A percentile compares a stretch with the other conserved stretches of the same genome.
Evolutionary conservation across 208 protist genomes (phyloP).

Genomic region (Naegleria lovaniensis): DNA sequence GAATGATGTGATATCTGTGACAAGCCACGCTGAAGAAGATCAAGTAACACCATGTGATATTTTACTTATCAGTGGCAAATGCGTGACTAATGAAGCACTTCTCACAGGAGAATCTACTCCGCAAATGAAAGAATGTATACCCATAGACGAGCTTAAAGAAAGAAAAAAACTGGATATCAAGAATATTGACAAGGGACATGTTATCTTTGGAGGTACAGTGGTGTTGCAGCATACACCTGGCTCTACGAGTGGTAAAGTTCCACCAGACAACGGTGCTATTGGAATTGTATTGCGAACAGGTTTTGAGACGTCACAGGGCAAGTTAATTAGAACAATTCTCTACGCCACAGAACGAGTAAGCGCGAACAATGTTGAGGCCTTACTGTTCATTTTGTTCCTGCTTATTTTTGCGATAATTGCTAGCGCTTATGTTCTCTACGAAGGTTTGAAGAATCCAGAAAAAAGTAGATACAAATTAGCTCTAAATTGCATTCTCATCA

Average conservation of each 20-base stretch:
- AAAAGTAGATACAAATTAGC: constrained; percentile 89
- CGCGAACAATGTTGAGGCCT: constrained; percentile 79
- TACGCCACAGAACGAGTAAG: constrained; percentile 84
- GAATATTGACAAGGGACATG: constrained; percentile 76
- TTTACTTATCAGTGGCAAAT: constrained; percentile 84
- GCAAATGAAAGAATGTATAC: constrained; percentile 82
- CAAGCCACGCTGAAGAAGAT: constrained; percentile 27
- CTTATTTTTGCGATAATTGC: constrained; percentile 90
- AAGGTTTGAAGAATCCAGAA: constrained; percentile 67
- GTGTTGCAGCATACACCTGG: constrained; percentile 56
- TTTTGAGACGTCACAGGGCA: constrained; percentile 95
- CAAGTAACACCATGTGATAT: constrained; percentile 80
- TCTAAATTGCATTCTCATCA: constrained; percentile 94
- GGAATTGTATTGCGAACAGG: constrained; percentile 96
- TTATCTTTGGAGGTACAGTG: constrained; percentile 88
- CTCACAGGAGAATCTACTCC: constrained; percentile 98
- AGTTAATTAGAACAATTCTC: constrained; percentile 83
- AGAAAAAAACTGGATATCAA: background rate
- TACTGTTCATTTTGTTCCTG: constrained; percentile 91
- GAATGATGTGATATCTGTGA: constrained; percentile 45
- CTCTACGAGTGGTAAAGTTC: background rate
- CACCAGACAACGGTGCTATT: constrained; percentile 67
- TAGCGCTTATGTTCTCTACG: constrained; percentile 84
- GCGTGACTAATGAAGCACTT: constrained; percentile 95
- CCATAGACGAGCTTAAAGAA: background rate